Conservation (phyloP, 495 filamentous ascomycete genomes). For the Parachaetomium inaequale region DNA sequence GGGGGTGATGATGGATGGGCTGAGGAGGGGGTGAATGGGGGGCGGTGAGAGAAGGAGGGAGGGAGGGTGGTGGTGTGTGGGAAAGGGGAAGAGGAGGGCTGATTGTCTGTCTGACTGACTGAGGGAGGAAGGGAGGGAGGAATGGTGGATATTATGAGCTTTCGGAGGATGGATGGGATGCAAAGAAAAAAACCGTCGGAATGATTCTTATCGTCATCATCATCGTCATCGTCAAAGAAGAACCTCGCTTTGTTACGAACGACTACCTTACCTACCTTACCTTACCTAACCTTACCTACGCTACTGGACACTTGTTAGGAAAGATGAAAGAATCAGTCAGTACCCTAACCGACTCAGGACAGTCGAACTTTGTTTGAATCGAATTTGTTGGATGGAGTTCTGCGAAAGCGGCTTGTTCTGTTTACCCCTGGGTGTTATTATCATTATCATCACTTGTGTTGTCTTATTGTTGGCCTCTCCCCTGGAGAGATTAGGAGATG, state of each 20-base stretch:
- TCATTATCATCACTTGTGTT: no score
- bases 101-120: no score
- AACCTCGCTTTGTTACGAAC: background rate
- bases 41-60: background rate
- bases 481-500: no score
- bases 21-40: background rate
- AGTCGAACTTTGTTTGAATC: no score
- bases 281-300: background rate
- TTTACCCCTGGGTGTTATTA: no score
- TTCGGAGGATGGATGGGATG: no score
- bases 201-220: background rate
- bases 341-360: no score
- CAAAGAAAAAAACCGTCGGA: background rate
- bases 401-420: no score
- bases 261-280: background rate
- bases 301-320: constrained; percentile 1
- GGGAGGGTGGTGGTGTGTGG: no score
- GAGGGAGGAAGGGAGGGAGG: background rate
- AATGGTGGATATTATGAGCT: background rate
- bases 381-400: no score
- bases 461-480: no score
- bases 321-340: constrained; percentile 1
- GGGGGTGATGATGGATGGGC: background rate
- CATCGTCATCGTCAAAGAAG: no score
- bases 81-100: background rate